A percentile compares a stretch with the other conserved stretches of the same genome.
Conservation (phyloP, 768 basidiomycete species). For the Leccinum sublutescens region DNA sequence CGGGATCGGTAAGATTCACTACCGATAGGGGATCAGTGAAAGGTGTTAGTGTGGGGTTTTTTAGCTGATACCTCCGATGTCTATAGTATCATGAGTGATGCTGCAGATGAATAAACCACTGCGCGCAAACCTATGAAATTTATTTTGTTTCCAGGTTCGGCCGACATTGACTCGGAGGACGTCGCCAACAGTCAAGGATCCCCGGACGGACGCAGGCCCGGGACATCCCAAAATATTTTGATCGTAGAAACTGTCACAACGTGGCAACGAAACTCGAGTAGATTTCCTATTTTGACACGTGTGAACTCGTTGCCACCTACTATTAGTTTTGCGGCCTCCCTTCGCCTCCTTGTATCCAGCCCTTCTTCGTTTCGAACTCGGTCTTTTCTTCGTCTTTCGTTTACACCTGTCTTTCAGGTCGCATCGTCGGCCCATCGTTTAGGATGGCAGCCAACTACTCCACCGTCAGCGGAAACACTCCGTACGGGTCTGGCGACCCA, state of each 20-base stretch:
- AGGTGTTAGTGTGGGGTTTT: background rate
- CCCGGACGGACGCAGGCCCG: too few relatives aligned
- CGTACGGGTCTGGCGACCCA: constrained; percentile 63
- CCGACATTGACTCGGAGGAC: constrained; percentile 2
- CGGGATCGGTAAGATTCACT: constrained; percentile 58
- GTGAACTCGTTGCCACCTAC: constrained; percentile 13
- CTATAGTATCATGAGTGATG: constrained; percentile 19
- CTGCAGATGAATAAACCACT: background rate
- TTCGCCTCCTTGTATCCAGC: background rate
- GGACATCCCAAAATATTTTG: too few relatives aligned
- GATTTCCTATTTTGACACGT: constrained; percentile 5
- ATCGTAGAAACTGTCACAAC: too few relatives aligned
- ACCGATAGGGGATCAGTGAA: background rate
- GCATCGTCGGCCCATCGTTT: constrained; percentile 18
- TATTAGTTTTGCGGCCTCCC: background rate
- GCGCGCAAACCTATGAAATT: constrained; percentile 36
- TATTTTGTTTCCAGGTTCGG: constrained; percentile 10
- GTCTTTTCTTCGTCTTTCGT: constrained; percentile 22
- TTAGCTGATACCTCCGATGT: constrained; percentile 37
- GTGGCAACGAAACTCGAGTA: background rate
- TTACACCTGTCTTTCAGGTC: constrained; percentile 15
- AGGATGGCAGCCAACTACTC: constrained; percentile 43
- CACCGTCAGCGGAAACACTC: constrained; percentile 34
- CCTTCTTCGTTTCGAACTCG: constrained; percentile 7
- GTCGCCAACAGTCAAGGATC: background rate